Conservation (phyloP, 305 asterid genomes). For the Euphrasia arctica region DNA sequence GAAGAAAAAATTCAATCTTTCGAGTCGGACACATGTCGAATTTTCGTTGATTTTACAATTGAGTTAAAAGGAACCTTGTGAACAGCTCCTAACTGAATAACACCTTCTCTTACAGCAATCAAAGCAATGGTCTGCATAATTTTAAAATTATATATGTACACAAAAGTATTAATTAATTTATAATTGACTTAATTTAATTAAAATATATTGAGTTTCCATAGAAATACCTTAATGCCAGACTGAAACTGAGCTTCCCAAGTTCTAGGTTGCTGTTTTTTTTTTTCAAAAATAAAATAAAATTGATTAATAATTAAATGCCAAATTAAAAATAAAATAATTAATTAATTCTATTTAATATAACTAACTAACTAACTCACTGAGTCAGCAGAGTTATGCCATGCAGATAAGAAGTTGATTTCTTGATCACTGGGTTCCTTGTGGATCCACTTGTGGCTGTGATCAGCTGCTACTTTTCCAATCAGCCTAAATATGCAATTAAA, state of each 20-base stretch:
- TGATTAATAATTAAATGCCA: no score
- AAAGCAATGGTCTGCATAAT: constrained; percentile 85
- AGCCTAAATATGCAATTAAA: constrained; percentile 39
- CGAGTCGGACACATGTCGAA: no score
- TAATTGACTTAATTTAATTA: not conserved
- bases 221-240: constrained; percentile 84
- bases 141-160: not conserved
- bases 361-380: constrained; percentile 47
- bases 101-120: constrained; percentile 99
- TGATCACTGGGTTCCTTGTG: constrained; percentile 89
- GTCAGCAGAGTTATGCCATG: constrained; percentile 98
- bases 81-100: constrained; percentile 85
- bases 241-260: constrained; percentile 99
- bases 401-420: constrained; percentile 93
- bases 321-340: not conserved
- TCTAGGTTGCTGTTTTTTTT: constrained; percentile 73
- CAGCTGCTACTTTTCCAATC: constrained; percentile 99
- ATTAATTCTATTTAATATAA: not conserved
- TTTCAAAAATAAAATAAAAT: not conserved
- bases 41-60: no score
- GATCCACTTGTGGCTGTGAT: constrained; percentile 97
- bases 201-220: not conserved
- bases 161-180: not conserved
- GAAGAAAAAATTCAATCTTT: no score
- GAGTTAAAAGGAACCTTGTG: constrained; percentile 52